Percentiles rank a stretch among this genome's conserved stretches.
Conservation (phyloP, 495 filamentous ascomycete species). For the Xylaria nigripes region DNA sequence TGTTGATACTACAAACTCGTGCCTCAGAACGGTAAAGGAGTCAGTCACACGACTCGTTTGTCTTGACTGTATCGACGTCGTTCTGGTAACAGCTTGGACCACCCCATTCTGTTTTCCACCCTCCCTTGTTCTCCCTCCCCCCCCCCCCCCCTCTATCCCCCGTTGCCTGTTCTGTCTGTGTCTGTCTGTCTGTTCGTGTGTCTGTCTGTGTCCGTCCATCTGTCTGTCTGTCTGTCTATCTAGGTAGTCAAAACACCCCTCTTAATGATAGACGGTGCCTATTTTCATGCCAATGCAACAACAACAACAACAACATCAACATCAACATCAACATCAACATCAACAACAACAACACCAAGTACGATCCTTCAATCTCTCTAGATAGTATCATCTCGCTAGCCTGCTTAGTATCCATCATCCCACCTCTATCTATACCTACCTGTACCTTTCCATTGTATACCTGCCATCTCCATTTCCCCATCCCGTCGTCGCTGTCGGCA, state of each 20-base stretch:
- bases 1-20: too few relatives aligned
- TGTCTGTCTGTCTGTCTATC: background rate
- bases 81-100: conserved; percentile 12
- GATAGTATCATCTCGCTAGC: background rate
- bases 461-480: conserved; percentile 13
- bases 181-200: too few relatives aligned
- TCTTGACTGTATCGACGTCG: conserved; percentile 14
- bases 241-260: background rate
- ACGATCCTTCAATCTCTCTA: background rate
- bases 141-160: background rate
- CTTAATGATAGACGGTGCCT: conserved; percentile 6
- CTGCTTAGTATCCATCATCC: background rate
- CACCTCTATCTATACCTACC: background rate
- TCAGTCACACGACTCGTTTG: background rate
- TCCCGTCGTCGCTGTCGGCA: background rate
- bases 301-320: too few relatives aligned
- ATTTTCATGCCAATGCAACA: background rate
- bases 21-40: background rate
- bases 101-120: conserved; percentile 13
- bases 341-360: too few relatives aligned
- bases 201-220: background rate
- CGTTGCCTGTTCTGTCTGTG: too few relatives aligned
- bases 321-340: too few relatives aligned
- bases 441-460: background rate
- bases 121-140: background rate